Percentiles rank a stretch among this genome's conserved stretches.
Conservation (phyloP, 2,329 filamentous ascomycete genomes). For the Dothideomycetes sp. region DNA sequence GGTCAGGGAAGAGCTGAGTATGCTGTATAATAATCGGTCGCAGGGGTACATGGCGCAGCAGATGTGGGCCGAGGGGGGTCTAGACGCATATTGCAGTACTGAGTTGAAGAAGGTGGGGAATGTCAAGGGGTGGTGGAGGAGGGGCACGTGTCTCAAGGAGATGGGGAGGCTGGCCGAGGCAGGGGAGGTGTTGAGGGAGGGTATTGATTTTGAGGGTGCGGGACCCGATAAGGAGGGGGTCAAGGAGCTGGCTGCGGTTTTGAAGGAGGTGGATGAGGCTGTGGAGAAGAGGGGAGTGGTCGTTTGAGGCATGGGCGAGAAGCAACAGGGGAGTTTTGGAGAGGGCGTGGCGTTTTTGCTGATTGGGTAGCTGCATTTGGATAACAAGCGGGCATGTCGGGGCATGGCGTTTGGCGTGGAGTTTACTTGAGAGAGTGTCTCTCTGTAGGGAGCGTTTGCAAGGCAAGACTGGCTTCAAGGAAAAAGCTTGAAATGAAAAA, state of each 20-base stretch:
- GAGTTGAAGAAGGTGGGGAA: constrained; percentile 81
- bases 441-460: no score
- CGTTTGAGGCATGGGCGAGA: constrained; percentile 3
- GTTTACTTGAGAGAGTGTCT: no score
- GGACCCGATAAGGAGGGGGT: constrained; percentile 24
- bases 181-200: constrained; percentile 62
- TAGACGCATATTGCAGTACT: constrained; percentile 79
- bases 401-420: no score
- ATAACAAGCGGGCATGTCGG: no score
- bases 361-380: no score
- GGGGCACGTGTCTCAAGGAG: constrained; percentile 75
- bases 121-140: constrained; percentile 88
- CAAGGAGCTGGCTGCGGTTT: constrained; percentile 9
- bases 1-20: constrained; percentile 72
- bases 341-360: not conserved
- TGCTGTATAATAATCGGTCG: constrained; percentile 74
- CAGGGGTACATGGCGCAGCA: constrained; percentile 79
- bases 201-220: constrained; percentile 69
- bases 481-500: no score
- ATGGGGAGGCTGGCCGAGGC: constrained; percentile 85
- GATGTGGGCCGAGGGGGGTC: constrained; percentile 74
- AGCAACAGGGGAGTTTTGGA: constrained; percentile 10
- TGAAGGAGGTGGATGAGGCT: constrained; percentile 10
- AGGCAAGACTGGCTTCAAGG: no score
- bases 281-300: constrained; percentile 8